phyloP scores from a whole-genome alignment of 495 filamentous ascomycete genomes.

The Aspergillus mulundensis region DNA sequence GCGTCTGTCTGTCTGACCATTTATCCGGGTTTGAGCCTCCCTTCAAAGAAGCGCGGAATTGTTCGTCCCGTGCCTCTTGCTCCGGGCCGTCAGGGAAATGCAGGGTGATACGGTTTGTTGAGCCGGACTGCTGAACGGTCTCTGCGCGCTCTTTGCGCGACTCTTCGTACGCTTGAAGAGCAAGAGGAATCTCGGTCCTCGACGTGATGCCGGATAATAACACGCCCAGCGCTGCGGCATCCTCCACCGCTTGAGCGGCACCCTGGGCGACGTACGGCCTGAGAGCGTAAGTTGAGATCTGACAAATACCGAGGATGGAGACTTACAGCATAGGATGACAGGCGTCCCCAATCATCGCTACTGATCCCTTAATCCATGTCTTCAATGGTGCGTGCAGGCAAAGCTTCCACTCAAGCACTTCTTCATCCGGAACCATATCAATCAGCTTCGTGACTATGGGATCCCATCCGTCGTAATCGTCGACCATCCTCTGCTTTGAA shows the following conservation, averaged over 20 bases:
- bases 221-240: constrained; percentile 50
- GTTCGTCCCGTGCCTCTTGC: constrained; percentile 47
- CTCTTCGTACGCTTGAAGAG: constrained; percentile 44
- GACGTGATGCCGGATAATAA: constrained; percentile 40
- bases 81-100: constrained; percentile 52
- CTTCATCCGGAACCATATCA: constrained; percentile 40
- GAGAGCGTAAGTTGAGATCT: too few relatives aligned
- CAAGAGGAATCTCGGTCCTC: constrained; percentile 34
- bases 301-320: background rate
- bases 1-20: constrained; percentile 48
- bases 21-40: constrained; percentile 40
- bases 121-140: constrained; percentile 48
- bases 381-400: constrained; percentile 54
- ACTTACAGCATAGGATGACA: constrained; percentile 62
- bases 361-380: constrained; percentile 52
- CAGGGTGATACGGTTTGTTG: constrained; percentile 45
- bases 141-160: constrained; percentile 49
- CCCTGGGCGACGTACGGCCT: constrained; percentile 49
- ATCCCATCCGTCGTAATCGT: constrained; percentile 41
- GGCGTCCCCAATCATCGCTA: constrained; percentile 64
- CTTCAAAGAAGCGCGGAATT: constrained; percentile 33
- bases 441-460: constrained; percentile 32
- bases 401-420: constrained; percentile 62
- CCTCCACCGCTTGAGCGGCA: constrained; percentile 51
- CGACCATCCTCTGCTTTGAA: constrained; percentile 39